Conservation (phyloP, 1,284 basidiomycete genomes). For the Papiliotrema terrestris region DNA sequence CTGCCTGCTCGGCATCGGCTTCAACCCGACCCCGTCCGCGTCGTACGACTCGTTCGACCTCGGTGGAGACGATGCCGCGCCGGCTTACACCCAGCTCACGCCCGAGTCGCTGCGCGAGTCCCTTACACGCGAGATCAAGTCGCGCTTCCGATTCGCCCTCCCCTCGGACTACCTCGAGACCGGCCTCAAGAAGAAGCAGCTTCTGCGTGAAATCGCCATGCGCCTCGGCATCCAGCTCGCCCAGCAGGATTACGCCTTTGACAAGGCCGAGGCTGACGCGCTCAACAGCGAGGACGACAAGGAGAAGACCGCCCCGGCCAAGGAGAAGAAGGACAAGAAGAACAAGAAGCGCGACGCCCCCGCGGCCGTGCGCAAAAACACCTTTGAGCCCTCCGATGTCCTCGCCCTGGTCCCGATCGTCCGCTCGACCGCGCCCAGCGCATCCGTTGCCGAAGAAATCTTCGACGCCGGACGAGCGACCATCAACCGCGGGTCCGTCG, state of each 20-base stretch:
- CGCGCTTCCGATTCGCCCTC: conserved; percentile 54
- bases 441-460: conserved; percentile 55
- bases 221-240: conserved; percentile 56
- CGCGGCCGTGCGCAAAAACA: conserved; percentile 28
- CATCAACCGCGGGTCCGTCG: conserved; percentile 53
- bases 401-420: conserved; percentile 55
- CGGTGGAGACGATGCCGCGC: conserved; percentile 20
- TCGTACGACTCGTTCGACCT: conserved; percentile 44
- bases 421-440: conserved; percentile 53
- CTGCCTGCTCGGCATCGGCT: conserved; percentile 54
- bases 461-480: conserved; percentile 55
- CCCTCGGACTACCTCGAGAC: conserved; percentile 45
- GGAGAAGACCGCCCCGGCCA: conserved; percentile 15
- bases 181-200: conserved; percentile 49
- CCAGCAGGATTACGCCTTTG: conserved; percentile 53
- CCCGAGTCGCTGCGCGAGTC: conserved; percentile 50
- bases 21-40: conserved; percentile 50
- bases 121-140: conserved; percentile 49
- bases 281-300: conserved; percentile 21
- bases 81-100: conserved; percentile 52
- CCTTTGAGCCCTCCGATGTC: conserved; percentile 55
- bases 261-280: conserved; percentile 21
- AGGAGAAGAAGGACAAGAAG: conserved; percentile 47
- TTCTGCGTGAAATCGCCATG: conserved; percentile 54
- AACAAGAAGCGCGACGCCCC: conserved; percentile 11